Evolutionary conservation across 192 early-diverging fungal species (phyloP).

Genomic region (Backusella tuberculispora): DNA sequence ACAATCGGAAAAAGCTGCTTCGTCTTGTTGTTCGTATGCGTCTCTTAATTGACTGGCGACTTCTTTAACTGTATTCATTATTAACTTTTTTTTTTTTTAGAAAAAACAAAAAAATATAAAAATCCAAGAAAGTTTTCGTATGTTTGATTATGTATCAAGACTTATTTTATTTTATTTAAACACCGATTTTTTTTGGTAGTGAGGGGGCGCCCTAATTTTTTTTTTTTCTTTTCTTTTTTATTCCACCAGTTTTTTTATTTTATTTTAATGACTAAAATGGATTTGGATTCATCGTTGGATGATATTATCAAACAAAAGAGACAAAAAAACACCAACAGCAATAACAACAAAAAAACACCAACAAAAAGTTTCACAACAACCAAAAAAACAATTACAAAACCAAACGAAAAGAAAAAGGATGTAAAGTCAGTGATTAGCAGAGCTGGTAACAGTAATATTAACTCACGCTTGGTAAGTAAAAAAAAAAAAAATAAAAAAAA

Average conservation of each 20-base stretch:
- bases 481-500: neutral
- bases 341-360: constrained; percentile 25
- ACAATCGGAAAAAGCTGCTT: neutral
- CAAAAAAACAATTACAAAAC: neutral
- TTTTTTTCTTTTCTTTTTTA: no score
- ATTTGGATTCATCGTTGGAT: constrained; percentile 46
- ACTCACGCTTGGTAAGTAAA: constrained; percentile 12
- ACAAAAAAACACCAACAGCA: constrained; percentile 20
- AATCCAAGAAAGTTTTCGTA: no score
- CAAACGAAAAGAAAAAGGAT: neutral
- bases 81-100: no score
- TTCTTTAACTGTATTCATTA: neutral
- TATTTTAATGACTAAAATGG: constrained; percentile 28
- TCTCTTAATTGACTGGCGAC: constrained; percentile 15
- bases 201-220: no score
- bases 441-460: neutral
- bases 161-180: no score
- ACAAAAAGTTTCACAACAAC: neutral
- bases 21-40: constrained; percentile 17
- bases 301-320: constrained; percentile 45
- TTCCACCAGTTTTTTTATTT: no score
- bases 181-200: no score
- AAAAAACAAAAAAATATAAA: no score
- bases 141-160: no score
- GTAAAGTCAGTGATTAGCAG: neutral